Evolutionary conservation across 176 grass and related monocot genomes (phyloP).

Genomic region (Phoenix roebelenii): DNA sequence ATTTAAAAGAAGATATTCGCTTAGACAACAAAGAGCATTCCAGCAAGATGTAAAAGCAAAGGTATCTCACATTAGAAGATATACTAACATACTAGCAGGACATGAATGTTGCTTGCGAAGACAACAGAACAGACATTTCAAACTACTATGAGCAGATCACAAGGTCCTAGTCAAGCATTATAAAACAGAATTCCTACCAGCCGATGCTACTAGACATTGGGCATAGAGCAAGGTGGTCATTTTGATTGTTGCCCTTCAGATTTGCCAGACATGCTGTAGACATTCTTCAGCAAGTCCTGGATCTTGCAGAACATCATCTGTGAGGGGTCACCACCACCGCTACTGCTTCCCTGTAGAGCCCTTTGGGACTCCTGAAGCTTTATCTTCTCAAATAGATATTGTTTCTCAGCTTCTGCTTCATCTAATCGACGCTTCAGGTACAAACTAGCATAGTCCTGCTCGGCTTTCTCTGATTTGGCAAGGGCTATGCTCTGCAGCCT

Average conservation of each 20-base stretch:
- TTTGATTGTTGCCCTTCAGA: conserved; percentile 1
- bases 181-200: too few relatives aligned
- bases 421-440: conserved; percentile 77
- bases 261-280: background rate
- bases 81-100: too few relatives aligned
- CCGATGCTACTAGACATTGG: too few relatives aligned
- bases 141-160: too few relatives aligned
- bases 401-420: conserved; percentile 86
- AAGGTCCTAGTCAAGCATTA: too few relatives aligned
- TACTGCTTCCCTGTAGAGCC: background rate
- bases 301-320: conserved; percentile 2
- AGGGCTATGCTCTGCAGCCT: conserved; percentile 49
- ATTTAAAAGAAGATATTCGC: too few relatives aligned
- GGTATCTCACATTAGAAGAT: too few relatives aligned
- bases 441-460: conserved; percentile 65
- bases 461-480: conserved; percentile 63
- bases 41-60: too few relatives aligned
- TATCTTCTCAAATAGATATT: conserved; percentile 68
- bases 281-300: conserved; percentile 8
- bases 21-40: too few relatives aligned
- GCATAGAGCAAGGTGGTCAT: background rate
- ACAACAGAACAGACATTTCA: too few relatives aligned
- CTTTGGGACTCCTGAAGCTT: conserved; percentile 57
- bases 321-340: background rate
- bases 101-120: too few relatives aligned